These are phyloP conservation scores for Penicillium soppii DNA, from an alignment of 495 filamentous ascomycete genomes.

Conservation along the genomic window DNA sequence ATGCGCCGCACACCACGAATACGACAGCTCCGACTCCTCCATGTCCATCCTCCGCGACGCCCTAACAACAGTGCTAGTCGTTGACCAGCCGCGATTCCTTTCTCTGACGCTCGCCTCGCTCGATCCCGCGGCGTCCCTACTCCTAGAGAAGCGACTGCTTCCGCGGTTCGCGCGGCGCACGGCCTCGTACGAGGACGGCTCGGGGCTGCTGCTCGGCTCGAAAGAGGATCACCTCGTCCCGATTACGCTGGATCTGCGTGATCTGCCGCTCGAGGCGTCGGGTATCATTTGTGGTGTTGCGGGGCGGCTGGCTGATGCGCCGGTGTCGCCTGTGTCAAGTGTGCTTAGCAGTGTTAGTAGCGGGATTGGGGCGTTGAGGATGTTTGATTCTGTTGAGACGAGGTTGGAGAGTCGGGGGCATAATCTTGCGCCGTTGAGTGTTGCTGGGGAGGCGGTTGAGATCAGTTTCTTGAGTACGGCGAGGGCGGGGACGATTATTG, in stretches of 20 bases:
- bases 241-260: conserved; percentile 81
- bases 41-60: conserved; percentile 46
- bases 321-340: conserved; percentile 12
- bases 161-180: conserved; percentile 43
- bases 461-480: conserved; percentile 90
- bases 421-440: conserved; percentile 40
- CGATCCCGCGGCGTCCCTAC: conserved; percentile 74
- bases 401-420: conserved; percentile 21
- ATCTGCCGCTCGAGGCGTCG: conserved; percentile 82
- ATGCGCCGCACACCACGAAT: conserved; percentile 70
- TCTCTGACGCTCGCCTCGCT: conserved; percentile 81
- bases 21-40: conserved; percentile 44
- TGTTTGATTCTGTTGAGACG: conserved; percentile 19
- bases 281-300: conserved; percentile 94
- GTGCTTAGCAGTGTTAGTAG: conserved; percentile 13
- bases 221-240: conserved; percentile 81
- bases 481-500: conserved; percentile 84
- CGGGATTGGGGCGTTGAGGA: conserved; percentile 16
- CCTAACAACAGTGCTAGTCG: conserved; percentile 50
- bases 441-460: conserved; percentile 63
- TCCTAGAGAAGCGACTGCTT: conserved; percentile 75
- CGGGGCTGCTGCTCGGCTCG: conserved; percentile 67
- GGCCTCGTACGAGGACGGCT: conserved; percentile 45
- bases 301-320: conserved; percentile 65
- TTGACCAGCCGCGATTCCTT: conserved; percentile 74